These are phyloP conservation scores for Talaromyces marneffei DNA, from an alignment of 2,329 filamentous ascomycete genomes.

Conservation along the genomic window DNA sequence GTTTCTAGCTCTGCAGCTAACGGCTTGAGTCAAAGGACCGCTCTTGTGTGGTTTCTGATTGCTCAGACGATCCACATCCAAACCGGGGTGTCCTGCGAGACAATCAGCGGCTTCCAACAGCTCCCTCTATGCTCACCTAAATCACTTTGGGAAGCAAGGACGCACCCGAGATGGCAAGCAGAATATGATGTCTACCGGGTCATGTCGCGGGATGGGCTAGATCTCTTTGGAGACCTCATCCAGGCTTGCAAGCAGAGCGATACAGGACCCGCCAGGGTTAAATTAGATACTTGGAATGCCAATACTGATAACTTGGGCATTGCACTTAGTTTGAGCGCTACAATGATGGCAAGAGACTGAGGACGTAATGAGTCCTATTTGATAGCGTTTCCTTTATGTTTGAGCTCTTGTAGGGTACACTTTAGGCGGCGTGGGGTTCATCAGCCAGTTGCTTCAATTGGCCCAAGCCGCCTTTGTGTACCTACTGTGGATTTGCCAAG, in stretches of 20 bases:
- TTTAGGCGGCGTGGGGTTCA: neutral
- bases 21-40: neutral
- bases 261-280: neutral
- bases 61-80: constrained; percentile 3
- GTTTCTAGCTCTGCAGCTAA: neutral
- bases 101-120: neutral
- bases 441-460: neutral
- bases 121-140: constrained; percentile 1
- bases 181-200: constrained; percentile 2
- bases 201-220: constrained; percentile 1
- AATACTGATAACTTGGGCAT: neutral
- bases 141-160: constrained; percentile 3
- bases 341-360: neutral
- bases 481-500: too few species aligned
- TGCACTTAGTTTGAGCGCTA: neutral
- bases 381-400: neutral
- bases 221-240: constrained; percentile 7
- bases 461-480: too few species aligned
- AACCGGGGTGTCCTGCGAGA: neutral
- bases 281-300: constrained; percentile 4
- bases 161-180: neutral
- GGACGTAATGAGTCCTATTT: neutral
- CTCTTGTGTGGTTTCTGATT: constrained; percentile 3
- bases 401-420: neutral
- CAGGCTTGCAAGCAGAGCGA: neutral